Percentiles rank a stretch among this genome's conserved stretches.
Conservation (phyloP, 2,329 filamentous ascomycete species). For the Arthrobotrys iridis region DNA sequence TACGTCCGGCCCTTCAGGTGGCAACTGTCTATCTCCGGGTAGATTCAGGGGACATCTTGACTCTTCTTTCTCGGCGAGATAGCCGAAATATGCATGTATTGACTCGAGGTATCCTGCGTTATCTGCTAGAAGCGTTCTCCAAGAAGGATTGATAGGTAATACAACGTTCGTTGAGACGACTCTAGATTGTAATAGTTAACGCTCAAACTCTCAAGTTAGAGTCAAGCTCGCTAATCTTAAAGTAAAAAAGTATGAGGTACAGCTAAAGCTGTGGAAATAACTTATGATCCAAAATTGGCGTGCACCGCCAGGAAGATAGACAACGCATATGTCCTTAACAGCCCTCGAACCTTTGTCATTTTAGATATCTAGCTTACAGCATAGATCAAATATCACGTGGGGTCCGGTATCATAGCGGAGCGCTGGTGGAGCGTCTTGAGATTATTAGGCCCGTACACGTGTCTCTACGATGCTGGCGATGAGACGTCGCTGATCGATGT, state of each 20-base stretch:
- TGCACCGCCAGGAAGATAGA: neutral
- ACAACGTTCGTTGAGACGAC: neutral
- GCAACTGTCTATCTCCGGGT: neutral
- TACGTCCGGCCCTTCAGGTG: neutral
- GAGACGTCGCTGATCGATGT: too few species aligned
- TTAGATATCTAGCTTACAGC: too few species aligned
- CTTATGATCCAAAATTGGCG: neutral
- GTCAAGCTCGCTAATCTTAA: neutral
- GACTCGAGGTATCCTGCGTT: neutral
- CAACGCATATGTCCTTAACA: neutral
- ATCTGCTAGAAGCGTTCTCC: neutral
- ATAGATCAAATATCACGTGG: too few species aligned
- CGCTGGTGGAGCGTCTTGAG: too few species aligned
- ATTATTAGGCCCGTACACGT: too few species aligned
- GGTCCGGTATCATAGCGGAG: too few species aligned
- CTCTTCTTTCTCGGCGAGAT: neutral
- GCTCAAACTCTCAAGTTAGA: neutral
- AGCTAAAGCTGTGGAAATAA: too few species aligned
- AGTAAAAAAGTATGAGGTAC: neutral
- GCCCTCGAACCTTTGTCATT: neutral
- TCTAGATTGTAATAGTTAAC: neutral
- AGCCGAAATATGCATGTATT: neutral
- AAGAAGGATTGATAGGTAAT: neutral
- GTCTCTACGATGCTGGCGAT: too few species aligned
- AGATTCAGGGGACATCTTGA: neutral